These are phyloP conservation scores for Thalassiosira profunda DNA, from an alignment of 108 stramenopile species.

Conservation along the genomic window DNA sequence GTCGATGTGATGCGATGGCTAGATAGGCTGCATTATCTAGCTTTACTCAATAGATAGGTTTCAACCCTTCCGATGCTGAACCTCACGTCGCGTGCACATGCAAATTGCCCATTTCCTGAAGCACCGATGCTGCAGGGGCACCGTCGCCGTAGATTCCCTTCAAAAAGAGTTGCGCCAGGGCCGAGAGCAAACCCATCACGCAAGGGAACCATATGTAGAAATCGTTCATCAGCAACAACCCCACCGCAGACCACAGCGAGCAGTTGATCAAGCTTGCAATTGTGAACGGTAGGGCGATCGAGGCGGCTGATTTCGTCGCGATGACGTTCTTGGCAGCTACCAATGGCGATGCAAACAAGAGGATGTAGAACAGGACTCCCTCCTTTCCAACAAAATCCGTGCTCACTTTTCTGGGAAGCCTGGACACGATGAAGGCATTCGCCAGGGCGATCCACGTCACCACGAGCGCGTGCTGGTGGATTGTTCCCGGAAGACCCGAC, in stretches of 20 bases:
- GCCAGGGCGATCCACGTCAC: background rate
- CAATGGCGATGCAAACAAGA: conserved; percentile 68
- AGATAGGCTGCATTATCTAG: too few species aligned
- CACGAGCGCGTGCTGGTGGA: conserved; percentile 26
- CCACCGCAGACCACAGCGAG: conserved; percentile 61
- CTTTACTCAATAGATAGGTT: too few species aligned
- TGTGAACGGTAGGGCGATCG: conserved; percentile 78
- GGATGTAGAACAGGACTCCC: conserved; percentile 47
- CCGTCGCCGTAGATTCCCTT: conserved; percentile 7
- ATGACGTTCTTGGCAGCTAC: conserved; percentile 58
- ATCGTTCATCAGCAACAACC: conserved; percentile 64
- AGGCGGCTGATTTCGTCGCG: conserved; percentile 57
- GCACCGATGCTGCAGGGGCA: too few species aligned
- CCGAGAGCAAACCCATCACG: conserved; percentile 60
- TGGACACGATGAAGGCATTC: background rate
- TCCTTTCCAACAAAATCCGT: conserved; percentile 10
- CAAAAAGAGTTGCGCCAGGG: conserved; percentile 52
- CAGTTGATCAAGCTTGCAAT: conserved; percentile 66
- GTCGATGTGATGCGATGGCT: too few species aligned
- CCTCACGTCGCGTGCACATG: too few species aligned
- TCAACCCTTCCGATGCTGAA: too few species aligned
- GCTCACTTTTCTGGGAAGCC: background rate
- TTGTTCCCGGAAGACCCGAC: conserved; percentile 48
- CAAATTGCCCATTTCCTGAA: too few species aligned
- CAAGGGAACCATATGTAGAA: conserved; percentile 68